Evolutionary conservation across 2,329 filamentous ascomycete species (phyloP), one percentile per base, ranked within the genome.

Genomic region (Decorospora gaudefroyi): DNA sequence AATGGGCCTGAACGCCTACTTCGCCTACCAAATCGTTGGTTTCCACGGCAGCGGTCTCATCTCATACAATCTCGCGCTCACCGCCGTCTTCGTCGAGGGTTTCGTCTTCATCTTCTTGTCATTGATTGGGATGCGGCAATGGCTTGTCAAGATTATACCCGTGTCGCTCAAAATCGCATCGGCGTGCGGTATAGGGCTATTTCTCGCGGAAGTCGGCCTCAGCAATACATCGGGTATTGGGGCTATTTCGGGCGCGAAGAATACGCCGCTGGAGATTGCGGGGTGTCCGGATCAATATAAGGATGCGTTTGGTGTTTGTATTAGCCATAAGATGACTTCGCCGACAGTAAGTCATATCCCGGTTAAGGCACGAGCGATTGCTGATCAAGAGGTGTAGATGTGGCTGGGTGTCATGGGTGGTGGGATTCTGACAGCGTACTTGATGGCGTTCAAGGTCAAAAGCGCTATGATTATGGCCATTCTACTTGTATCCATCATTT

Each of bases 361-460:
- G 16, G n/a, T 10, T 28, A 16, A 42, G 13, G 15, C 13, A 13
- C 7, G 34, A 46, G 54, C 25, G 1, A 5, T 13, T 30, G 59
- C 46, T 34, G 19, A 52, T n/a, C 4, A 22, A 18, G n/a, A 21
- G 5, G 7, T 22, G 9, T 43, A 72, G 70, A 82, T 95, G 79
- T 95, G 90, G 90, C 78, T 95, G 37, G 90, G 89, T 18, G 88
- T 95, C 56, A 91, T 92, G 74, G 88, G 86, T 56, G 88, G 89
- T 16, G 88, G 89, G 34, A 79, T 95, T 47, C 71, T 95, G 31
- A 95, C 89, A 1, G 85, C 86, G 9, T 76, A 92, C 49, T 75
- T 95, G 35, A 87, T 92, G 85, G 80, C 90, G 73, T 95, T 88
- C 70, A 85, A 88, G 29, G 81, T 95, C 69, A 92, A 92, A 72